Evolutionary conservation across 2,329 filamentous ascomycete genomes (phyloP).

Genomic region (Diaporthe sp.): DNA sequence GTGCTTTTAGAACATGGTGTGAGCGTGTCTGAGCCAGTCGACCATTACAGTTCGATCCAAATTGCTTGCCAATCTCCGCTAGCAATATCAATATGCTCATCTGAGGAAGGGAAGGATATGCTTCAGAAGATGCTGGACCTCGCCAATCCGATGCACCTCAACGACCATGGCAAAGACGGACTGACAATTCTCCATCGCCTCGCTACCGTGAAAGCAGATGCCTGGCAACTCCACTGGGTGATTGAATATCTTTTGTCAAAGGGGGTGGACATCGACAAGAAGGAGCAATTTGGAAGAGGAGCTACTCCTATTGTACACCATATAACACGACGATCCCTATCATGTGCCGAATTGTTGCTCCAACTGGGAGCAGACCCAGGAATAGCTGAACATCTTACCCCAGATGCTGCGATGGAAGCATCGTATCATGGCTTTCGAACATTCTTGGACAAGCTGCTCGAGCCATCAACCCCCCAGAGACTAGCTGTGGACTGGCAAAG

Average conservation of each 20-base stretch:
- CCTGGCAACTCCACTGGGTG: neutral
- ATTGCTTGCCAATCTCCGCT: neutral
- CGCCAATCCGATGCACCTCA: neutral
- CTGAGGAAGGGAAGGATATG: neutral
- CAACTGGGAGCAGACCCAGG: neutral
- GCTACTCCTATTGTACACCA: neutral
- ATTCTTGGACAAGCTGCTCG: neutral
- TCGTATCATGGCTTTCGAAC: rapidly evolving
- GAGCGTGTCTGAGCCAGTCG: neutral
- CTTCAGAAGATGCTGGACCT: neutral
- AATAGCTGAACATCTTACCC: rapidly evolving
- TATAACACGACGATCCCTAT: rapidly evolving
- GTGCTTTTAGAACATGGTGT: neutral
- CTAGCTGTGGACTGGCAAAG: too few relatives aligned
- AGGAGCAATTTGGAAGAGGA: rapidly evolving
- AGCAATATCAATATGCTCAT: neutral
- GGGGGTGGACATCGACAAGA: neutral
- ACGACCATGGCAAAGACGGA: neutral
- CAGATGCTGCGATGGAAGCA: neutral
- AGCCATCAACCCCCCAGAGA: neutral
- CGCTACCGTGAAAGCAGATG: neutral
- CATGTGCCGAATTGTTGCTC: neutral
- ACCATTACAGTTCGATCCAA: neutral
- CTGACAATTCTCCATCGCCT: neutral
- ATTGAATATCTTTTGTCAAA: neutral